Evolutionary conservation across 2,329 filamentous ascomycete species (phyloP), one percentile per base, ranked within the genome.

Genomic region (Trichoderma atroviride): DNA sequence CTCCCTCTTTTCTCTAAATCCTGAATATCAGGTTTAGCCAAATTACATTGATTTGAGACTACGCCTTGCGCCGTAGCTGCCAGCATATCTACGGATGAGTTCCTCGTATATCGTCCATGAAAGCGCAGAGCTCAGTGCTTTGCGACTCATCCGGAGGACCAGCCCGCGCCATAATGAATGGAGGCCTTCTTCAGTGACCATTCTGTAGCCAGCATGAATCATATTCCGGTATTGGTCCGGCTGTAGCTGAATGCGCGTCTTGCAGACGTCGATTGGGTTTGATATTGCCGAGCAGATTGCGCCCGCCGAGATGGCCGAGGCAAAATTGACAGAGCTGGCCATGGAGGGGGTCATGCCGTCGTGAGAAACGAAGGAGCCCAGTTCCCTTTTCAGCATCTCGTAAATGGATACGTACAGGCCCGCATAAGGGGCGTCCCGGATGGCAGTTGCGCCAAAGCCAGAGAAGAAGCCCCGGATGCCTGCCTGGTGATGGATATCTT

Each of bases 41-140:
- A 29, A 29, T 64, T 58, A 61, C n/a, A 59, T 33, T 29, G 64
- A 67, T 19, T 52, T 58, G n/a, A 67, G 64, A 52, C 64, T 67
- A 52, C 43, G 47, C 35, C 62, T 24, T 66, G 61, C 24, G 13
- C 37, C 5, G n/a, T 63, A 59, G 64, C 59, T 67, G 70, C 75
- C 47, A 7, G 62, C 50, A 52, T 73, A 76, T 74, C 92, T 86
- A 70, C 94, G 84, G 72, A 98, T 91, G 74, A 97, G 80, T 79
- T 97, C 95, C 82, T 99, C 96, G 77, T 99, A 99, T 52, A 97
- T 85, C 11, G 95, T 98, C 96, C 96, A 99, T 9, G 95, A 95
- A 74, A 98, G 84, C n/a, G 96, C 96, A 64, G 92, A 95, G 79
- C 94, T 97, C 56, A 97, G 81, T 5, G 94, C 95, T 80, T 99